Conservation (phyloP, 2,329 filamentous ascomycete species). For the Mariannaea sp. region DNA sequence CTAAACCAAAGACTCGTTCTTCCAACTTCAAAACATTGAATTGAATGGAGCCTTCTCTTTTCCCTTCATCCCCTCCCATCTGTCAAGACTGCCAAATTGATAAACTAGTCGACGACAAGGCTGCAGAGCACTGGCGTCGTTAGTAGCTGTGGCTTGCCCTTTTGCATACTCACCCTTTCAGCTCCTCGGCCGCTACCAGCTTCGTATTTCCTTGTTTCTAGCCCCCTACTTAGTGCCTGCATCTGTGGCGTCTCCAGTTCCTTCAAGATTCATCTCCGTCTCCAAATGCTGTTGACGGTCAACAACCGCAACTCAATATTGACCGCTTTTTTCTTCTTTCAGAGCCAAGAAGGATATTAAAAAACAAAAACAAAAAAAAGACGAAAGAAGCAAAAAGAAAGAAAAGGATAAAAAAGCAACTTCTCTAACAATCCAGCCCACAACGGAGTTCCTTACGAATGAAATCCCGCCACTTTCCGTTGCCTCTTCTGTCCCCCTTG, state of each 20-base stretch:
- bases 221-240: background rate
- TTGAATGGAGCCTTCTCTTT: no score
- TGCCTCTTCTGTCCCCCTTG: slow-evolving; percentile 23
- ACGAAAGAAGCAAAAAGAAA: slow-evolving; percentile 5
- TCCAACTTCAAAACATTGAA: no score
- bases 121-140: slow-evolving; percentile 4
- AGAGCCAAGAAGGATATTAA: no score
- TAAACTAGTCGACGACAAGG: background rate
- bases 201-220: slow-evolving; percentile 4
- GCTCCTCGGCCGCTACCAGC: background rate
- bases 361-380: background rate
- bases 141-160: slow-evolving; percentile 13
- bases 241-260: slow-evolving; percentile 10
- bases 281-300: slow-evolving; percentile 11
- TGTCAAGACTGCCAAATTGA: slow-evolving; percentile 1
- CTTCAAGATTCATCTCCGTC: background rate
- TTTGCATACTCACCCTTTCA: slow-evolving; percentile 10
- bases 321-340: no score
- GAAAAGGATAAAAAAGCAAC: slow-evolving; percentile 2
- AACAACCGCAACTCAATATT: background rate
- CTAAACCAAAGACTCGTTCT: no score
- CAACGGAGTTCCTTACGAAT: slow-evolving; percentile 15
- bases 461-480: background rate
- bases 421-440: slow-evolving; percentile 7
- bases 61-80: slow-evolving; percentile 5